Evolutionary conservation across 2,329 filamentous ascomycete species (phyloP).

Genomic region (Nannizzia gypsea): DNA sequence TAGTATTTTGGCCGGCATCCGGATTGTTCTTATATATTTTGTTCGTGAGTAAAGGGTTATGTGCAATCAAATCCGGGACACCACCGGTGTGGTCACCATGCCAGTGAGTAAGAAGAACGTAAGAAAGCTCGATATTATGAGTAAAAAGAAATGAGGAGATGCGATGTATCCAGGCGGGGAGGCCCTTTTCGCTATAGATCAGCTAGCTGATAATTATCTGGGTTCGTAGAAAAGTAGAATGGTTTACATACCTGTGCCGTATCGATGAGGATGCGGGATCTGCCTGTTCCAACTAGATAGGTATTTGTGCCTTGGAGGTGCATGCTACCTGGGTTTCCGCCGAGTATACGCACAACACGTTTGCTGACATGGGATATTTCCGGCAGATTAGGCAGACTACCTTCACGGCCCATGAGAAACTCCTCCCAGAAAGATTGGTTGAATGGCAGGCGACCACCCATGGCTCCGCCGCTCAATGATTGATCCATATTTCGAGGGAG

Average conservation of each 20-base stretch:
- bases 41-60: neutral
- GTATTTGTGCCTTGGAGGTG: neutral
- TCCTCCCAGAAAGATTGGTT: neutral
- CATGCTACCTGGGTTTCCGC: neutral
- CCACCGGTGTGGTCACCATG: neutral
- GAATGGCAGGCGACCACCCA: neutral
- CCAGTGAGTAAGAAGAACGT: neutral
- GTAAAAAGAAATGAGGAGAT: neutral
- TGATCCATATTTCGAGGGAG: neutral
- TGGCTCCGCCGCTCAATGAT: neutral
- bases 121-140: neutral
- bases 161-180: neutral
- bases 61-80: neutral
- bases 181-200: neutral
- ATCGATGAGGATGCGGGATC: neutral
- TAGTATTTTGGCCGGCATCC: constrained; percentile 38
- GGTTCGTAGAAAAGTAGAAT: neutral
- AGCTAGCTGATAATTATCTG: neutral
- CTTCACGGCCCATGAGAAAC: neutral
- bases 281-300: neutral
- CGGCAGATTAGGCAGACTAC: neutral
- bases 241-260: neutral
- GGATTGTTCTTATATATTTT: constrained; percentile 47
- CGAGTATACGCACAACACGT: neutral
- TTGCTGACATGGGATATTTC: neutral